A percentile compares a stretch with the other conserved stretches of the same genome.
Evolutionary conservation across 495 filamentous ascomycete species (phyloP).

Genomic region (Penicillium tannophilum): DNA sequence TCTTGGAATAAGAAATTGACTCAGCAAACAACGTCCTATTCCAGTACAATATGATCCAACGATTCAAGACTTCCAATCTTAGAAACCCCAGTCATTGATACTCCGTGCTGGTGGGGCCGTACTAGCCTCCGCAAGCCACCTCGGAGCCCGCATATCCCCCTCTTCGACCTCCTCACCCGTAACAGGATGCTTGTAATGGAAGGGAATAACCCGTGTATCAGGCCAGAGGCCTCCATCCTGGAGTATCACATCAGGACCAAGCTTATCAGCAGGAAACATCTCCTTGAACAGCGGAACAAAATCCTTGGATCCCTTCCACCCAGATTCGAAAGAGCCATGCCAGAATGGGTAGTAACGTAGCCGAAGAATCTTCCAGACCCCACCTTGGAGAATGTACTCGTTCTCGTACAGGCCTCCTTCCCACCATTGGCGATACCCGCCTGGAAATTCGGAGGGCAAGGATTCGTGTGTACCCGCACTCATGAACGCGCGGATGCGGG

Average conservation of each 20-base stretch:
- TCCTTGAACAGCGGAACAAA: not conserved
- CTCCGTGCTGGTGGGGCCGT: not conserved
- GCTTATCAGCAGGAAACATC: not conserved
- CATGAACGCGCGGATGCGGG: not conserved
- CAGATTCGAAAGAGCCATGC: conserved; percentile 9
- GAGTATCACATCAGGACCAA: not conserved
- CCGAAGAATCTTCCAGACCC: conserved; percentile 11
- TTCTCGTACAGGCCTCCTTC: conserved; percentile 14
- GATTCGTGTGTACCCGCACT: conserved; percentile 12
- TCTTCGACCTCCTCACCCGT: conserved; percentile 3
- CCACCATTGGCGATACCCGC: conserved; percentile 11
- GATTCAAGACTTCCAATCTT: not conserved
- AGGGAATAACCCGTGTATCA: conserved; percentile 13
- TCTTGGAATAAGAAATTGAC: no score
- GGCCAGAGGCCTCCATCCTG: conserved; percentile 4
- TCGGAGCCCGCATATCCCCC: not conserved
- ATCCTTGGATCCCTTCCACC: not conserved
- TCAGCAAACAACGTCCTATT: no score
- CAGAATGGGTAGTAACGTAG: conserved; percentile 14
- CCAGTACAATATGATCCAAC: no score
- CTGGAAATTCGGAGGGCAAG: conserved; percentile 1
- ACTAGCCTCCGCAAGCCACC: not conserved
- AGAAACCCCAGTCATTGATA: not conserved
- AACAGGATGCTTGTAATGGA: conserved; percentile 10
- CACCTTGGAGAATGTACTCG: conserved; percentile 10